Evolutionary conservation across 2,329 filamentous ascomycete genomes (phyloP), one percentile per base, ranked within the genome.

Genomic region (Ophiocordyceps sinensis): DNA sequence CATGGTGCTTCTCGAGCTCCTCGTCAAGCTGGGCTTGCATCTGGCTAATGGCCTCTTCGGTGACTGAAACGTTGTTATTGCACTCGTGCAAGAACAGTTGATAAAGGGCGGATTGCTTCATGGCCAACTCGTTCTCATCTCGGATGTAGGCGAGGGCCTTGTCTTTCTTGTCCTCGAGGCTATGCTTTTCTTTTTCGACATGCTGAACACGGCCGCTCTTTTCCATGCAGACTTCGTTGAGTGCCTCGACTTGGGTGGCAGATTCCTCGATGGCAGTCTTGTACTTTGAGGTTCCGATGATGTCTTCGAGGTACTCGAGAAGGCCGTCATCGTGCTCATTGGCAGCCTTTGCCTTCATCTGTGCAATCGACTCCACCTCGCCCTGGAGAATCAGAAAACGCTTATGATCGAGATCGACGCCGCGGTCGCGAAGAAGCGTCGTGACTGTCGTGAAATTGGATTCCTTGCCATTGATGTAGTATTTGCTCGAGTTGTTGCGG

Each of bases 231-330:
- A 94, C 77, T 53, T 98, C 91, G 56, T 98, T 98, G 41, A 96
- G 73, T 1, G 78, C 79, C 61, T 98, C 91, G 0, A 94, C 85
- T 60, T 96, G 85, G 1, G 81, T 66, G 0, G 87, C 89, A 1
- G 88, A 81, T 63, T 98, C 91, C 51, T 98, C 91, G 47, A 98
- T 98, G 0, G 91, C 89, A 0, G 83, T 76, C 65, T 98, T 98
- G 67, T 98, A 98, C 59, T 94, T 95, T 6, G 91, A 96, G 0
- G 91, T 98, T 47, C 93, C 91, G 52, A 98, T 96, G 46, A 98
- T 98, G 54, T 98, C 91, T 59, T 98, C 91, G 0, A 98, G 75
- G 49, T 98, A 98, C 60, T 98, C 91, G 15, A 98, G 71, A 4
- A 98, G 73, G 12, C 91, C 91, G 53, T 98, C 91, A 45, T 98